Base-by-base conservation (phyloP, 345 rosid genomes). In the Salix udensis region DNA sequence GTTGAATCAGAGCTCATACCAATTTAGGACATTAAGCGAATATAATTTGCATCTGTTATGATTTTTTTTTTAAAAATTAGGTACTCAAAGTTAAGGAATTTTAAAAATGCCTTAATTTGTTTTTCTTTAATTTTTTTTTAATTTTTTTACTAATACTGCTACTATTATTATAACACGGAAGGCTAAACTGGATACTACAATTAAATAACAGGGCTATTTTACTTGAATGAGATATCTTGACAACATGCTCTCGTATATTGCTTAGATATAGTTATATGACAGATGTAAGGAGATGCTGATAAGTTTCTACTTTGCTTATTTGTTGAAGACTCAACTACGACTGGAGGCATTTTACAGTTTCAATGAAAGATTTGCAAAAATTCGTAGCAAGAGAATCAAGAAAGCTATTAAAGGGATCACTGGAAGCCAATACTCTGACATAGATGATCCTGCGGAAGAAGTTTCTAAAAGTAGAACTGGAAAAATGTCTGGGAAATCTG, bases 311-410 rank as follows among this genome's bases (percentile, higher is more conserved):
- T 77, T 71, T 66, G 65, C 64, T 76, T 77, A 15, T 74, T 72
- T 81, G 36, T 18, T 82, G 84, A 72, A 96, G 98, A 96, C 93
- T 78, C 99, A 93, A 92, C 89, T 96, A 78, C 91, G 97, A 34
- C 77, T 93, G 79, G 99, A 96, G 86, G 98, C 98, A 78, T 96
- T 93, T 84, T 96, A 96, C 83, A 82, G 94, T 80, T 96, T 93
- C 84, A 96, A 87, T 80, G 98, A 93, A 84, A 92, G 92, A 84
- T 96, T 93, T 85, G 98, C 98, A 5, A 93, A 96, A 85, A 93
- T 96, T 66, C 96, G 96, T 78, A 96, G 98, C 71, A 91, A 88
- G 84, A 90, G 99, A 79, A 96, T 96, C 26, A 92, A 89, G 67
- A 90, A 88, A 70, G 98, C 97, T 70, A 94, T 96, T 76, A 93